Base-by-base conservation (phyloP, 169 alveolate species). In the Eimeria brunetti region DNA sequence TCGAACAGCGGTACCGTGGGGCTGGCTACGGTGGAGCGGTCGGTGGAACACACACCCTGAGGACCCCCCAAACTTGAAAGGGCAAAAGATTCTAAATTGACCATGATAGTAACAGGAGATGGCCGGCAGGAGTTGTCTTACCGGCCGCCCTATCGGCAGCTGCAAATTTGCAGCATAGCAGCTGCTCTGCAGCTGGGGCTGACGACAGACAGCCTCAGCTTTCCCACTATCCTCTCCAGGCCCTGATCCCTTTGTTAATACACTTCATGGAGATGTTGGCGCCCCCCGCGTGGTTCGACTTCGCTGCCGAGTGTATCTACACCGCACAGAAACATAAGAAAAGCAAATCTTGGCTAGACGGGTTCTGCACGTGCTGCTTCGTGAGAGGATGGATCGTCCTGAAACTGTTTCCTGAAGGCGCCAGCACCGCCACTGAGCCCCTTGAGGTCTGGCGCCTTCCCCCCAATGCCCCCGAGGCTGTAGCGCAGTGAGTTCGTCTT, bases 261-360 rank as follows among this genome's bases (percentile, higher is more conserved):
- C 83, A 12, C 53, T 58, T 4, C 4, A 76, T 18, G 36, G 91
- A 62, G 62, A 86, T 86, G 93, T 71, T 38, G 44, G 83, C 83
- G 38, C 93, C 93, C 36, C 67, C 93, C 36, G 9, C 62, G 5
- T 86, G 93, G 93, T 62, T 86, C 83, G 93, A 86, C 69, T 86
- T 86, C 44, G 62, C 83, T 64, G 53, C 93, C 53, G 93, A 69
- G 80, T 93, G 96, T 41, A 69, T 81, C 44, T 93, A 93, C 88
- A 93, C 96, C 2, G 73, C 96, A 49, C 96, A 93, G 96, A 93
- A 93, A 73, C 89, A 75, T 36, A 93, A 93, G 44, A 93, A 93
- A 73, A 46, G 30, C 81, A 93, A 93, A 75, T 64, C 88, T 0
- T 93, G 96, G 96, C 38, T 33, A 18, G 96, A 93, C 33, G 96